Evolutionary conservation across 768 basidiomycete species (phyloP).

Genomic region (Strobilomyces dryophilus): DNA sequence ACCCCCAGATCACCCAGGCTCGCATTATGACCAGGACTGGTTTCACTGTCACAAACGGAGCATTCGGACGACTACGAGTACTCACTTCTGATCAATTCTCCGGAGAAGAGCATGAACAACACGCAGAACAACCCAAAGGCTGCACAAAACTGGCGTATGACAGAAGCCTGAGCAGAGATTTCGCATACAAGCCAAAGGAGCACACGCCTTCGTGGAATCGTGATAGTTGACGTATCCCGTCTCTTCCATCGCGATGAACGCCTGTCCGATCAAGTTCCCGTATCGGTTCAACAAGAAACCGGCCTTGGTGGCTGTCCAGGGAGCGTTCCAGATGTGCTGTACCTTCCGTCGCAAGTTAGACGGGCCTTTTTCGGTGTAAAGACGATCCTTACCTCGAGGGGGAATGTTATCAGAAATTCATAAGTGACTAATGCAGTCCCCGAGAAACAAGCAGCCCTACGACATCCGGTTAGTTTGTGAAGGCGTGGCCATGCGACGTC

Average conservation of each 20-base stretch:
- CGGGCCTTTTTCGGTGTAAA: background rate
- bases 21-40: conserved; percentile 18
- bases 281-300: conserved; percentile 18
- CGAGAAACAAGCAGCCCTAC: no score
- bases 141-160: conserved; percentile 7
- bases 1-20: conserved; percentile 20
- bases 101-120: conserved; percentile 6
- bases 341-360: background rate
- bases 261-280: conserved; percentile 14
- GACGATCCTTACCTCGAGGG: conserved; percentile 4
- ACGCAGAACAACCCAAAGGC: conserved; percentile 6
- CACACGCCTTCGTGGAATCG: background rate
- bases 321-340: conserved; percentile 13
- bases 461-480: no score
- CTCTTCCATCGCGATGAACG: conserved; percentile 1
- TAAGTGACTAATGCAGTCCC: background rate
- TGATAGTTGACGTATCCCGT: background rate
- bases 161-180: background rate
- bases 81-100: conserved; percentile 14
- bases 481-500: no score
- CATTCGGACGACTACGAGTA: background rate
- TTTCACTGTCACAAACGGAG: background rate
- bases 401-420: conserved; percentile 10
- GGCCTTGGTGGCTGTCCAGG: conserved; percentile 9
- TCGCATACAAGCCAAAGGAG: background rate